A percentile compares a stretch with the other conserved stretches of the same genome.
These are phyloP conservation scores for Naematelia aurantialba DNA, from an alignment of 768 basidiomycete genomes.

Conservation along the genomic window DNA sequence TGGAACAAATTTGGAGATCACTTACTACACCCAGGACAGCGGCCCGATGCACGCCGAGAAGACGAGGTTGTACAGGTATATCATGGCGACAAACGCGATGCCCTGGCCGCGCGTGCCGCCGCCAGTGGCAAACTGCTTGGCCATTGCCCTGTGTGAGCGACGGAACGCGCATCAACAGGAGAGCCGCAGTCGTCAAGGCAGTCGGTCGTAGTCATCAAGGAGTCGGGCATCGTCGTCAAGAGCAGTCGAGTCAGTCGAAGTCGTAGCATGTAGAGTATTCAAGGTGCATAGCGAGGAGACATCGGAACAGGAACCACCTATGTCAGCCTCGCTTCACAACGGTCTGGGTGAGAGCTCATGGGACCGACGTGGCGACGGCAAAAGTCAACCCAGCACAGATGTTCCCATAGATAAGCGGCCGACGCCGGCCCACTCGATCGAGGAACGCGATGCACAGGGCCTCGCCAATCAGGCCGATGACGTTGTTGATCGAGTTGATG, in stretches of 20 bases:
- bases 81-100: constrained; percentile 31
- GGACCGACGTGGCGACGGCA: constrained; percentile 41
- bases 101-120: constrained; percentile 25
- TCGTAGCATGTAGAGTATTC: no score
- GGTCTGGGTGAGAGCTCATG: constrained; percentile 9
- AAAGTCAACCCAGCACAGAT: constrained; percentile 29
- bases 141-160: constrained; percentile 11
- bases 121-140: constrained; percentile 23
- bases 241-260: no score
- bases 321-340: background rate
- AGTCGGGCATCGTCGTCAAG: no score
- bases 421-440: constrained; percentile 65
- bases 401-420: constrained; percentile 45
- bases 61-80: constrained; percentile 61
- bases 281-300: background rate
- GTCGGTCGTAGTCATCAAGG: background rate
- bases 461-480: constrained; percentile 62
- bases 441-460: constrained; percentile 62
- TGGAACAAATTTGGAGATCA: background rate
- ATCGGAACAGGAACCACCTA: no score
- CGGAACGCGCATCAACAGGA: background rate
- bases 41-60: constrained; percentile 61
- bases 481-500: constrained; percentile 74
- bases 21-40: constrained; percentile 55
- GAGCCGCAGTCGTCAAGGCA: background rate